phyloP scores from a whole-genome alignment of 495 filamentous ascomycete genomes.

The Choiromyces venosus region DNA sequence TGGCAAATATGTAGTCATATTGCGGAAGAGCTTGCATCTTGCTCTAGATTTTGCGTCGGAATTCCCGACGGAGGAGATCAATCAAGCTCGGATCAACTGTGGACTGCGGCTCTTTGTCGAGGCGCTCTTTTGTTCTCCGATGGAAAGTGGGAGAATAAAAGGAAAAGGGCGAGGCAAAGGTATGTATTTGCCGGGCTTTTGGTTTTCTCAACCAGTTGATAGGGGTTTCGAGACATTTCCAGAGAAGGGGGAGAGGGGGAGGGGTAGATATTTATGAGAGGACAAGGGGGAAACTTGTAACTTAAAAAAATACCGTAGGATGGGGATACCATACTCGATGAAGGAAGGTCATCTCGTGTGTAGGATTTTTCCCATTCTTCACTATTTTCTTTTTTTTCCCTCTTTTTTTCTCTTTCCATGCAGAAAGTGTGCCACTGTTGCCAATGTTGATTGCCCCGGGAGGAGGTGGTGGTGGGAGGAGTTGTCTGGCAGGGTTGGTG shows the following conservation, averaged over 20 bases:
- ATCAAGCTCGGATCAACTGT: not conserved
- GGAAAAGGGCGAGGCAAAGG: not conserved
- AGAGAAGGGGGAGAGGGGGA: not conserved
- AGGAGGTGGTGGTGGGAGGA: not conserved
- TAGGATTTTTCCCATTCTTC: not conserved
- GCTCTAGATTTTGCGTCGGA: not conserved
- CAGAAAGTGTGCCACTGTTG: not conserved
- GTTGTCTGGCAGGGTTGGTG: not conserved
- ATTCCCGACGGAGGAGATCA: not conserved
- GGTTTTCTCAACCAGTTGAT: not conserved
- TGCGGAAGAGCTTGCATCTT: conserved; percentile 47
- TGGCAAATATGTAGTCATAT: conserved; percentile 67
- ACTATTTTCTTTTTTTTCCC: not conserved
- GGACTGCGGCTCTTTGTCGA: not conserved
- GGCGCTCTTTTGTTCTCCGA: not conserved
- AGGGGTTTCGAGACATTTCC: not conserved
- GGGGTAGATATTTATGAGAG: conserved; percentile 2
- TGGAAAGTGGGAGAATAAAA: not conserved
- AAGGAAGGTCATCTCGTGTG: not conserved
- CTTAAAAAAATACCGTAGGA: not conserved
- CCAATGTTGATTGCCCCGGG: not conserved
- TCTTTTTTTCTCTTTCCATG: not conserved
- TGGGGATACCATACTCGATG: not conserved
- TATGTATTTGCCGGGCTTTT: not conserved
- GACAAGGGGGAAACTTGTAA: not conserved